Conservation (phyloP, 345 rosid genomes). For the Ailanthus altissimus region DNA sequence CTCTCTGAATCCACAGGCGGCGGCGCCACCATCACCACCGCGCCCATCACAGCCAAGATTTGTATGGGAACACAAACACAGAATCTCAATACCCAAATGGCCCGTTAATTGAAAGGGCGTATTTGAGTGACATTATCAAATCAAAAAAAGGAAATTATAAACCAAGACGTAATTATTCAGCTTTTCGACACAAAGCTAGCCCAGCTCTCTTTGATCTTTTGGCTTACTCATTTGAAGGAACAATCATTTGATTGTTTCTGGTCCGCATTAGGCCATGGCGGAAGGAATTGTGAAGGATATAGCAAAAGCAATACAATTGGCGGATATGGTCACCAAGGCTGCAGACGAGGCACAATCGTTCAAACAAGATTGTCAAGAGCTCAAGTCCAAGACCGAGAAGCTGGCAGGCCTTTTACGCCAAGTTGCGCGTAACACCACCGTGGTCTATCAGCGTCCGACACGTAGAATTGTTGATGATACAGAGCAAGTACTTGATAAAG, state of each 20-base stretch:
- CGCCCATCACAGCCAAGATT: not conserved
- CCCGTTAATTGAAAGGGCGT: not conserved
- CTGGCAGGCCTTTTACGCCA: slow-evolving; percentile 70
- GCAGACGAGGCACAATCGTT: slow-evolving; percentile 71
- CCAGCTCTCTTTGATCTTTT: not conserved
- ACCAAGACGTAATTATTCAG: not conserved
- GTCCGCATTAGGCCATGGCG: slow-evolving; percentile 61
- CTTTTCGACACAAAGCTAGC: not conserved
- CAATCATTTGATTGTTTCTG: slow-evolving; percentile 7
- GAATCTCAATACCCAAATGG: not conserved
- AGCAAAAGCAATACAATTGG: slow-evolving; percentile 69
- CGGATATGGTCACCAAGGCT: slow-evolving; percentile 64
- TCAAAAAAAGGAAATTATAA: not conserved
- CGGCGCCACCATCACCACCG: slow-evolving; percentile 26
- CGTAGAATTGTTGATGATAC: slow-evolving; percentile 76
- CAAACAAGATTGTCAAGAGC: slow-evolving; percentile 71
- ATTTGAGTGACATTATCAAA: no score
- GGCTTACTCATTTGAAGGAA: not conserved
- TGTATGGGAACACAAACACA: not conserved
- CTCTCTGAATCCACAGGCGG: slow-evolving; percentile 37
- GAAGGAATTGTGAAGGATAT: slow-evolving; percentile 66
- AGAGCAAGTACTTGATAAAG: slow-evolving; percentile 72
- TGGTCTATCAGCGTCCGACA: slow-evolving; percentile 73
- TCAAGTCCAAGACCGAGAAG: slow-evolving; percentile 69
- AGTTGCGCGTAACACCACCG: slow-evolving; percentile 76